These are phyloP conservation scores for Psilocybe sp. DNA, from an alignment of 768 basidiomycete species.

Conservation along the genomic window DNA sequence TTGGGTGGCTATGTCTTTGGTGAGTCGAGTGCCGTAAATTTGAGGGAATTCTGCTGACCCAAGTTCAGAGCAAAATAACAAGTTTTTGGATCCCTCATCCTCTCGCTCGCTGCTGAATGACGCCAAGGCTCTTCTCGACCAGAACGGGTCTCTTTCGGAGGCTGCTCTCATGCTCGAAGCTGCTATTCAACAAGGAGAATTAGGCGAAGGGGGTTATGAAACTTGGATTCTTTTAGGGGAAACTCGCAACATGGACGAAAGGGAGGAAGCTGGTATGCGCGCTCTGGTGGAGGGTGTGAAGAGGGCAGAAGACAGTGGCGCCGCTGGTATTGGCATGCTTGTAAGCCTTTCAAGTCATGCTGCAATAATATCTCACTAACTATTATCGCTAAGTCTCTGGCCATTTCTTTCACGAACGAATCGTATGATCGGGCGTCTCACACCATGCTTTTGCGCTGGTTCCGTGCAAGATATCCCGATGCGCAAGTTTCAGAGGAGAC, in stretches of 20 bases:
- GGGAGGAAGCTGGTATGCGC: constrained; percentile 78
- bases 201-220: constrained; percentile 81
- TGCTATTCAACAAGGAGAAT: constrained; percentile 78
- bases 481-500: constrained; percentile 55
- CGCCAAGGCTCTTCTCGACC: constrained; percentile 74
- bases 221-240: constrained; percentile 93
- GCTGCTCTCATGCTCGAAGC: constrained; percentile 87
- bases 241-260: constrained; percentile 86
- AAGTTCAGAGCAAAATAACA: constrained; percentile 65
- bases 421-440: constrained; percentile 85
- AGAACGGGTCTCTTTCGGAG: constrained; percentile 85
- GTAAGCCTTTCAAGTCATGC: constrained; percentile 36
- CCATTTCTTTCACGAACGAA: constrained; percentile 96
- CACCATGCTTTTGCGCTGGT: constrained; percentile 82
- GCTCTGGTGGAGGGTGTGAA: constrained; percentile 74
- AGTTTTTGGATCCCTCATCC: constrained; percentile 54
- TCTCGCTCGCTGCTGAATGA: constrained; percentile 56
- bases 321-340: constrained; percentile 70
- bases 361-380: constrained; percentile 2
- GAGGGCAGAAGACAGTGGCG: constrained; percentile 60
- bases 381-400: constrained; percentile 65
- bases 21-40: constrained; percentile 30
- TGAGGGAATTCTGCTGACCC: constrained; percentile 2
- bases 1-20: constrained; percentile 75
- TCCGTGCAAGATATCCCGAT: constrained; percentile 62